Conservation (phyloP, 176 grass and related monocot genomes). For the Ampelocalamus luodianensis region DNA sequence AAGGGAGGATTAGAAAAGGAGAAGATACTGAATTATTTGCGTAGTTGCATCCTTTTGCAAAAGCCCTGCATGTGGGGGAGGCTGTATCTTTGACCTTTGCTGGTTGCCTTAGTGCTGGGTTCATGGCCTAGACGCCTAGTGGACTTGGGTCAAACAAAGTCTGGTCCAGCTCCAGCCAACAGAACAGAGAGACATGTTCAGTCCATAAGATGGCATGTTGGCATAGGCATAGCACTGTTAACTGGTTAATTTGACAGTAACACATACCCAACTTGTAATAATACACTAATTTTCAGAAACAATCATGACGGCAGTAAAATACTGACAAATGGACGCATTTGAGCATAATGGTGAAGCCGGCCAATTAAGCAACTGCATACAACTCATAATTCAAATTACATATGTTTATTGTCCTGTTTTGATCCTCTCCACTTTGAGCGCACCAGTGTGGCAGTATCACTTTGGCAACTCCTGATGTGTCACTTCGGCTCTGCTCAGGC, state of each 20-base stretch:
- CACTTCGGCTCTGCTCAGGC: background rate
- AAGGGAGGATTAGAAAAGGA: conserved; percentile 37
- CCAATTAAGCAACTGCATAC: conserved; percentile 19
- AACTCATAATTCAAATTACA: conserved; percentile 16
- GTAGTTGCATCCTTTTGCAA: conserved; percentile 33
- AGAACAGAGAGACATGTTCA: conserved; percentile 7
- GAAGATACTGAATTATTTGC: conserved; percentile 51
- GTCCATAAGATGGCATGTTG: background rate
- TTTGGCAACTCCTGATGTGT: conserved; percentile 1
- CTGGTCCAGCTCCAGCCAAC: conserved; percentile 9
- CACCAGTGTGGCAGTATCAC: background rate
- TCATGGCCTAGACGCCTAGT: conserved; percentile 34
- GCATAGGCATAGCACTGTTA: background rate
- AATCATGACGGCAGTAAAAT: conserved; percentile 26
- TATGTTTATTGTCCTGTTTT: conserved; percentile 2
- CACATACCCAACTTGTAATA: background rate
- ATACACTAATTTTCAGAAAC: background rate
- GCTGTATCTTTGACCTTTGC: conserved; percentile 55
- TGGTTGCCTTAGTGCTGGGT: background rate
- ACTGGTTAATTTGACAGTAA: conserved; percentile 12
- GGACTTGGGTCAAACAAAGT: conserved; percentile 43
- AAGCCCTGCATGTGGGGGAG: conserved; percentile 24
- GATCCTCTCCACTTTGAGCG: conserved; percentile 32
- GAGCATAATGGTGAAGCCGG: background rate
- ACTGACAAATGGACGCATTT: background rate